These are phyloP conservation scores for Deinandra increscens DNA, from an alignment of 129 eudicot species.

Conservation along the genomic window DNA sequence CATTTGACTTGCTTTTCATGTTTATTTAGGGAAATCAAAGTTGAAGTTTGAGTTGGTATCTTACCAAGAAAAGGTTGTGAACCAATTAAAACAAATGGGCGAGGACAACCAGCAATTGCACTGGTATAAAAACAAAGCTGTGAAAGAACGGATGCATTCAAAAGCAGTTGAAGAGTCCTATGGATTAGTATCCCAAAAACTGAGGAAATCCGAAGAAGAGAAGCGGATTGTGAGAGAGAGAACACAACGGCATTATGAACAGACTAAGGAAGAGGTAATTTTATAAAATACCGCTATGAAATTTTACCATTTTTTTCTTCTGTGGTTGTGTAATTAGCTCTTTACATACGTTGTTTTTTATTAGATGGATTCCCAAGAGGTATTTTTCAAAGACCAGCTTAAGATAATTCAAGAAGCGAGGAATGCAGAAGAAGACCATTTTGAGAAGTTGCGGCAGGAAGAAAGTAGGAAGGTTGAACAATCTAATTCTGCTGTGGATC, in stretches of 20 bases:
- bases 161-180: conserved; percentile 68
- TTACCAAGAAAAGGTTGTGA: conserved; percentile 62
- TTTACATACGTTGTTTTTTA: not conserved
- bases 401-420: conserved; percentile 42
- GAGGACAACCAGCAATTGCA: conserved; percentile 76
- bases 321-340: not conserved
- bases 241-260: conserved; percentile 53
- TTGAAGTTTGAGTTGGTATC: conserved; percentile 69
- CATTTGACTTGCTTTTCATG: conserved; percentile 10
- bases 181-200: conserved; percentile 41
- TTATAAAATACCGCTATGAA: not conserved
- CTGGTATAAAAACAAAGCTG: conserved; percentile 47
- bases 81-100: conserved; percentile 61
- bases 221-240: conserved; percentile 54
- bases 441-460: conserved; percentile 64
- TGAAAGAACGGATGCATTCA: conserved; percentile 46
- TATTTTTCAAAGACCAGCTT: conserved; percentile 69
- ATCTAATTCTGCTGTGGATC: conserved; percentile 31
- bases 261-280: conserved; percentile 70
- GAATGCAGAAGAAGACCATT: conserved; percentile 45
- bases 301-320: not conserved
- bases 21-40: conserved; percentile 56
- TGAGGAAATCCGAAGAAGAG: conserved; percentile 52
- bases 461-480: conserved; percentile 45
- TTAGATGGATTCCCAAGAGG: conserved; percentile 82